Evolutionary conservation across 441 rosid genomes (phyloP).

Genomic region (Sinapis alba): DNA sequence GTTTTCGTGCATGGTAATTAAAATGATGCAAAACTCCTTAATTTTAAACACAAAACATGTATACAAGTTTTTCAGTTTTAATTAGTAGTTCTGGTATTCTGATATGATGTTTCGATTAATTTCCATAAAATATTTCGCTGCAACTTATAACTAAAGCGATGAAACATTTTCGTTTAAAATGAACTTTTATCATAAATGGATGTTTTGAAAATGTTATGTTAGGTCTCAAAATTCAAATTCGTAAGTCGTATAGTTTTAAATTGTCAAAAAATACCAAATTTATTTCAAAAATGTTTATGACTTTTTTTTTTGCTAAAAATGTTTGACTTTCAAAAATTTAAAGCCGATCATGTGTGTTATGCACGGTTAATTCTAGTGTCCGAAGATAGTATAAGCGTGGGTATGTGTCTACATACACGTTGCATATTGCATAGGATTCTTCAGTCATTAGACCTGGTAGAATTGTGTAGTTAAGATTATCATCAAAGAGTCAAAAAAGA

Average conservation of each 20-base stretch:
- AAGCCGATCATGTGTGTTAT: background rate
- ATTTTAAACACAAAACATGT: background rate
- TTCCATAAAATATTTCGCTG: background rate
- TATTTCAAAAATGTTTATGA: background rate
- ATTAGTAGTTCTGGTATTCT: background rate
- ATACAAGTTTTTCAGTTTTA: background rate
- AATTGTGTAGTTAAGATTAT: constrained; percentile 37
- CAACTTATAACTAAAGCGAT: background rate
- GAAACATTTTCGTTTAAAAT: background rate
- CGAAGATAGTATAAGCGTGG: background rate
- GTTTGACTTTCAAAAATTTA: background rate
- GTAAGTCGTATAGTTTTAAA: too few species aligned
- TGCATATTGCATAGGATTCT: constrained; percentile 30
- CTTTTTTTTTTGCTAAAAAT: too few species aligned
- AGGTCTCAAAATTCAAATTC: too few species aligned
- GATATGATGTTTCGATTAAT: background rate
- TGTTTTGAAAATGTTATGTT: background rate
- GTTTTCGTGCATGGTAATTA: background rate
- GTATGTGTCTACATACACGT: constrained; percentile 13
- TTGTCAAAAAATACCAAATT: too few species aligned
- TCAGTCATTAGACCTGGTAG: constrained; percentile 15
- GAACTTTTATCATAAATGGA: background rate
- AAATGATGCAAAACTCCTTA: background rate
- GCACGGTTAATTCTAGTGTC: background rate
- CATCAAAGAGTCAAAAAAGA: constrained; percentile 59